Base-by-base conservation (phyloP, 2,329 filamentous ascomycete genomes). In the Gyromitra esculenta region DNA sequence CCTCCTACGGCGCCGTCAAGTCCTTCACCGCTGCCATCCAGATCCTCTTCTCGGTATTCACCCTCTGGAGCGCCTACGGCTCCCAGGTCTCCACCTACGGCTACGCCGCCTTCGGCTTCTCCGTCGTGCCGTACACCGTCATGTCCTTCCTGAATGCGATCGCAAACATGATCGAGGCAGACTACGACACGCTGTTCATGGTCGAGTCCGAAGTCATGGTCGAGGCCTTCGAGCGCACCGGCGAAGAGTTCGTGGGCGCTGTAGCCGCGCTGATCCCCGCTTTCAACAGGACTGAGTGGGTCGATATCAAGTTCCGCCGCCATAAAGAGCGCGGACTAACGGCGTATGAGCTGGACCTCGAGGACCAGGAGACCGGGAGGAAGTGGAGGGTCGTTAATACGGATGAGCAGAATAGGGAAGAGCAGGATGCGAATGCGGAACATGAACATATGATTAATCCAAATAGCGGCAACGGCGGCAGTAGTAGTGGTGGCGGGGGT, bases 21-120 rank as follows among this genome's bases (percentile, higher is more conserved):
- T 76, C 76, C 37, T 79, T 79, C 65, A 73, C 77, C 7, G 78
- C 73, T 45, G 39, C 75, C 21, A 60, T 79, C 43, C 78, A 79
- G 43, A 78, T 79, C 50, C 54, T 79, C 41, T 77, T 75, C 45
- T 78, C 76, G 5, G 15, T 79, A 2, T 79, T 71, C 62, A 25
- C 76, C 3, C 54, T 79, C n/a, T 79, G 69, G 60, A 48, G 73
- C 45, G 73, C 76, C 15, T 78, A 78, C 52, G 15, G 81, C 73
- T 54, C 77, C 80, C 77, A 82, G 81, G 71, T 74, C 4, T 11
- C 4, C 0, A 52, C 4, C 62, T 83, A 54, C 57, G 82, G 82
- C 39, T 83, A 81, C 43, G 82, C 81, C 0, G 81, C 82, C n/a
- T 83, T 82, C 52, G 81, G 81, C 1, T 77, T 83, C 13, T 81